Evolutionary conservation across 805 yeast species (phyloP).

Genomic region (Priceomyces carsonii): DNA sequence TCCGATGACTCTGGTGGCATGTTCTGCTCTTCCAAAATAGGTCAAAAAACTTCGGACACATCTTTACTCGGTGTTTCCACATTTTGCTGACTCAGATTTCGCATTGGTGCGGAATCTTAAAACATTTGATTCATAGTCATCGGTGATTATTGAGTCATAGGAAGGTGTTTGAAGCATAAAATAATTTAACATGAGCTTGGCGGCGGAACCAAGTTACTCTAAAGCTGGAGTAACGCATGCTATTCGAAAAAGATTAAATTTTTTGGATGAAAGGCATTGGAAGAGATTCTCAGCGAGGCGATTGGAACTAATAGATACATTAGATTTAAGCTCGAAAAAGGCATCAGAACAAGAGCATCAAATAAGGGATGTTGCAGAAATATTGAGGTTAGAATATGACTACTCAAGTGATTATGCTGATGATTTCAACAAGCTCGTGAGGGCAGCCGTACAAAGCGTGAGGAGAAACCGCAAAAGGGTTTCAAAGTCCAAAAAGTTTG

Average conservation of each 20-base stretch:
- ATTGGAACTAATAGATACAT: conserved; percentile 81
- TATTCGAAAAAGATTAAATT: conserved; percentile 64
- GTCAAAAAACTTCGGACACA: no score
- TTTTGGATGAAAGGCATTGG: conserved; percentile 84
- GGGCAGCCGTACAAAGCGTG: conserved; percentile 93
- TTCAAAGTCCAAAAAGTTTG: conserved; percentile 28
- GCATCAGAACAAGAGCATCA: conserved; percentile 92
- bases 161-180: neutral
- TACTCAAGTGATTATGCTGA: conserved; percentile 56
- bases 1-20: no score
- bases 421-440: conserved; percentile 86
- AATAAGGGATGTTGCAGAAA: conserved; percentile 74
- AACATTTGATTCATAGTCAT: conserved; percentile 1
- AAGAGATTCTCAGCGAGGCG: conserved; percentile 88
- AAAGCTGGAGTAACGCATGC: conserved; percentile 53
- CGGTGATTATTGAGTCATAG: neutral
- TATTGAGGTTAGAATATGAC: conserved; percentile 75
- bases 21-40: no score
- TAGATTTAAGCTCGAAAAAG: conserved; percentile 62
- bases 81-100: no score
- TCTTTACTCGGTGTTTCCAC: no score
- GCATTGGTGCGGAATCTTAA: no score
- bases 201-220: neutral
- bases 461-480: conserved; percentile 80
- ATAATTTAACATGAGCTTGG: conserved; percentile 2